Percentiles rank a stretch among this genome's conserved stretches.
Conservation (phyloP, 2,329 filamentous ascomycete species). For the Scedosporium aurantiacum region DNA sequence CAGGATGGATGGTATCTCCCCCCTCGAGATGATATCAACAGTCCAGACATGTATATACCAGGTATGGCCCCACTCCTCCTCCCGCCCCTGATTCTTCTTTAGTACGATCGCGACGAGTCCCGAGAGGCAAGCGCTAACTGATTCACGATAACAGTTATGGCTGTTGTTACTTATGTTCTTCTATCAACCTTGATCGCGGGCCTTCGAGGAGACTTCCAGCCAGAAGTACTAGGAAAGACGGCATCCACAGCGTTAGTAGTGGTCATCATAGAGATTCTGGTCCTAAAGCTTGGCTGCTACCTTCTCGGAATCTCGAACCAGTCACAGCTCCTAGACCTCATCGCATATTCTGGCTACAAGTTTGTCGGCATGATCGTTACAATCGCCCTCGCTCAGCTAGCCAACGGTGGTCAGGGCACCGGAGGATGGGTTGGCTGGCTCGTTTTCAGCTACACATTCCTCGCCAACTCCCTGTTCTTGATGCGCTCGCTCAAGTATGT, state of each 20-base stretch:
- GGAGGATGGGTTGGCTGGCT: slow-evolving; percentile 82
- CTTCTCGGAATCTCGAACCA: slow-evolving; percentile 89
- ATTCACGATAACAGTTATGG: slow-evolving; percentile 58
- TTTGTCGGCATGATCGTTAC: slow-evolving; percentile 95
- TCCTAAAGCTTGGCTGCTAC: slow-evolving; percentile 86
- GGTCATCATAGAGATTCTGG: slow-evolving; percentile 78
- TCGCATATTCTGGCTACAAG: slow-evolving; percentile 97
- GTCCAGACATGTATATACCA: slow-evolving; percentile 98
- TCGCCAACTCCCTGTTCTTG: slow-evolving; percentile 90
- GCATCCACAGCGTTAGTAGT: slow-evolving; percentile 75
- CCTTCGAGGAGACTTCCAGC: slow-evolving; percentile 82
- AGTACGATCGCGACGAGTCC: not conserved
- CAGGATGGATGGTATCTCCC: slow-evolving; percentile 74
- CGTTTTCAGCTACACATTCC: slow-evolving; percentile 82
- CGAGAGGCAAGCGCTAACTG: not conserved
- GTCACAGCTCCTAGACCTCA: slow-evolving; percentile 81
- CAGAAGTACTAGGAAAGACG: slow-evolving; percentile 82
- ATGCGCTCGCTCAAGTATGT: slow-evolving; percentile 94
- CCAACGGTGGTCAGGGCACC: slow-evolving; percentile 69
- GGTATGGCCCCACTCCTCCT: slow-evolving; percentile 21
- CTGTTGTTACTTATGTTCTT: slow-evolving; percentile 92
- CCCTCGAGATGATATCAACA: slow-evolving; percentile 91
- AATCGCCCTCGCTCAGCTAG: slow-evolving; percentile 64
- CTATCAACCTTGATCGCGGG: slow-evolving; percentile 85
- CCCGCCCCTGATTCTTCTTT: not conserved